Evolutionary conservation across 2,329 filamentous ascomycete genomes (phyloP).

Genomic region (Aspergillus neoniger): DNA sequence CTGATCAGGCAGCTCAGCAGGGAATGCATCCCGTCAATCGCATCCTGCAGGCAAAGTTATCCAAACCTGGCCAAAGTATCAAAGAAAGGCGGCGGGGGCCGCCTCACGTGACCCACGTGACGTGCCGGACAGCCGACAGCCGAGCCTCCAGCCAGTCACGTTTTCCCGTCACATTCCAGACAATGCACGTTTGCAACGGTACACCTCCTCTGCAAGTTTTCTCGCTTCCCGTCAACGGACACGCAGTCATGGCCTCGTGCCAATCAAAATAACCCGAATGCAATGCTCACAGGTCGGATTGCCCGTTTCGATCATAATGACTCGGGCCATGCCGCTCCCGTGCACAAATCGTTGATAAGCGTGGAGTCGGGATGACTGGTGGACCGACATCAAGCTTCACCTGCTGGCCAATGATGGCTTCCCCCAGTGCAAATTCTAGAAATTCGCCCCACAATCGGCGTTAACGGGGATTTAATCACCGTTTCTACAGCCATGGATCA

Average conservation of each 20-base stretch:
- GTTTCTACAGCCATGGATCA: background rate
- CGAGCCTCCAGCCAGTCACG: background rate
- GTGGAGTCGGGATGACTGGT: background rate
- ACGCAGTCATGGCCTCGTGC: background rate
- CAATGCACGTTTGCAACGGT: background rate
- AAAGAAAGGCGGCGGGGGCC: background rate
- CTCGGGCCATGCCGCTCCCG: background rate
- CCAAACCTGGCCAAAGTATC: no score
- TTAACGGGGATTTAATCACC: slow-evolving; percentile 1
- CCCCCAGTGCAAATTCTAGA: slow-evolving; percentile 1
- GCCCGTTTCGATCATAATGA: background rate
- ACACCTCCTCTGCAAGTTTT: no score
- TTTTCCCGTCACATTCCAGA: no score
- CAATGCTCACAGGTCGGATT: background rate
- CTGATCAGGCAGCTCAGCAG: background rate
- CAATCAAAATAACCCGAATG: background rate
- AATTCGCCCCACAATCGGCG: slow-evolving; percentile 2
- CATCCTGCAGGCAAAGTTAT: background rate
- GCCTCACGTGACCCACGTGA: background rate
- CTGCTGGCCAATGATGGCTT: slow-evolving; percentile 1
- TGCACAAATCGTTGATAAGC: background rate
- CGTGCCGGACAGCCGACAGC: background rate
- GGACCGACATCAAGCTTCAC: slow-evolving; percentile 9
- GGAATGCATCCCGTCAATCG: background rate
- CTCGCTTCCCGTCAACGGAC: no score